A percentile compares a stretch with the other conserved stretches of the same genome.
Evolutionary conservation across 2,329 filamentous ascomycete species (phyloP).

Genomic region (Incumbomyces lentus): DNA sequence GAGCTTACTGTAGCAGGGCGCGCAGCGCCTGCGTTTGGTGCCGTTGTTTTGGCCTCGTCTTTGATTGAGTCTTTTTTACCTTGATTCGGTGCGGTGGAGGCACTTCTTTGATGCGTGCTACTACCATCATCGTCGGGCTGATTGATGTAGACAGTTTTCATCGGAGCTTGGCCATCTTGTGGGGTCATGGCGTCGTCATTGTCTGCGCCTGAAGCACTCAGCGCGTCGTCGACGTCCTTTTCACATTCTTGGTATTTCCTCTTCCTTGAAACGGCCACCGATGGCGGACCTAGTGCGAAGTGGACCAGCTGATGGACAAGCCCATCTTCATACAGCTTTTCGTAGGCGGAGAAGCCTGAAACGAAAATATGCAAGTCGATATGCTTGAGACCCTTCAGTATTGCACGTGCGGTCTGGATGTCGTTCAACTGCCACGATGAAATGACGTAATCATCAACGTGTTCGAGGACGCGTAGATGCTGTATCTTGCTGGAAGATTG

Average conservation of each 20-base stretch:
- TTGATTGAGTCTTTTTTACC: too few relatives aligned
- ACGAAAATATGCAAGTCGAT: constrained; percentile 2
- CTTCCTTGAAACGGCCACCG: background rate
- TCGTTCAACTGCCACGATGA: background rate
- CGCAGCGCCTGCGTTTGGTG: background rate
- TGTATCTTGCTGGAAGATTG: constrained; percentile 4
- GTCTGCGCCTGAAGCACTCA: background rate
- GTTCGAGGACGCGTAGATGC: constrained; percentile 2
- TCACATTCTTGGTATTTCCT: background rate
- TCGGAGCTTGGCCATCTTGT: background rate
- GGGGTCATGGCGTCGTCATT: too few relatives aligned
- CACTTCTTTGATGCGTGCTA: too few relatives aligned
- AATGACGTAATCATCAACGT: constrained; percentile 2
- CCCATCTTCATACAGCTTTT: constrained; percentile 2
- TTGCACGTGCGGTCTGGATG: background rate
- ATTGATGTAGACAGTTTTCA: background rate
- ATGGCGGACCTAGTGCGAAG: constrained; percentile 2
- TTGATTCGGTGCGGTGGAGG: too few relatives aligned
- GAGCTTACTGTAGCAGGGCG: too few relatives aligned
- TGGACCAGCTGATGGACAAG: constrained; percentile 1
- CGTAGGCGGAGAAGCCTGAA: constrained; percentile 2
- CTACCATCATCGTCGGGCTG: too few relatives aligned
- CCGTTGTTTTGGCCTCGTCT: too few relatives aligned
- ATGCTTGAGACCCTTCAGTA: background rate
- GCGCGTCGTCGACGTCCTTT: background rate